Conservation (phyloP, 2,329 filamentous ascomycete species). For the Fusarium domesticum region DNA sequence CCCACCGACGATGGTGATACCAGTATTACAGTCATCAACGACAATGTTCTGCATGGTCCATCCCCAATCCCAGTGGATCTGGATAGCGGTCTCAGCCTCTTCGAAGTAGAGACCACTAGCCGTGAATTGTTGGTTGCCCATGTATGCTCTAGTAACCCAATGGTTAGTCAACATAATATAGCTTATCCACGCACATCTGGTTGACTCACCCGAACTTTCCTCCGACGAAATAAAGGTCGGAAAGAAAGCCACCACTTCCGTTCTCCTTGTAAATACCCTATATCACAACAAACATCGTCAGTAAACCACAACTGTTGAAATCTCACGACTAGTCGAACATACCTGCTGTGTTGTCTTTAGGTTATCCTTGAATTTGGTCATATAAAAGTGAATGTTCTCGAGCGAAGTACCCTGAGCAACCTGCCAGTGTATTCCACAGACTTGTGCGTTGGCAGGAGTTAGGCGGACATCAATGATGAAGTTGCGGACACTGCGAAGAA, state of each 20-base stretch:
- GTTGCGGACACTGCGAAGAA: slow-evolving; percentile 64
- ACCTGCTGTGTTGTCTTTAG: slow-evolving; percentile 24
- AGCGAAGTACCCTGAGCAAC: slow-evolving; percentile 58
- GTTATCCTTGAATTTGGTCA: slow-evolving; percentile 28
- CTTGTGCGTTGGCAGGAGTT: slow-evolving; percentile 30
- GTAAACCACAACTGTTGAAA: neutral
- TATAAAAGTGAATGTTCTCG: slow-evolving; percentile 50
- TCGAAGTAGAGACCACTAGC: slow-evolving; percentile 65
- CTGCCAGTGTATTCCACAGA: slow-evolving; percentile 58
- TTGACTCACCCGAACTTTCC: slow-evolving; percentile 47
- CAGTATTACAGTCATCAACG: slow-evolving; percentile 59
- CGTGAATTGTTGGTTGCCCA: slow-evolving; percentile 66
- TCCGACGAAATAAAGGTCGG: slow-evolving; percentile 62
- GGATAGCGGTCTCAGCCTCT: slow-evolving; percentile 60
- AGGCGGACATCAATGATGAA: slow-evolving; percentile 55
- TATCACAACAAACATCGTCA: neutral
- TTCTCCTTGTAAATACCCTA: slow-evolving; percentile 31
- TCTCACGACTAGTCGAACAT: slow-evolving; percentile 13
- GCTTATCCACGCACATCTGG: neutral
- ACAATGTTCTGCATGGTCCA: slow-evolving; percentile 68
- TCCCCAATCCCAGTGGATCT: slow-evolving; percentile 71
- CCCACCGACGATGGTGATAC: slow-evolving; percentile 45
- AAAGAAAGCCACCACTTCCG: slow-evolving; percentile 41
- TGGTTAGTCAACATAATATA: slow-evolving; percentile 40
- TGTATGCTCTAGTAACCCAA: slow-evolving; percentile 36